Evolutionary conservation across 192 early-diverging fungal species (phyloP), one percentile per base, ranked within the genome.

Genomic region (Spinellus fusiger): DNA sequence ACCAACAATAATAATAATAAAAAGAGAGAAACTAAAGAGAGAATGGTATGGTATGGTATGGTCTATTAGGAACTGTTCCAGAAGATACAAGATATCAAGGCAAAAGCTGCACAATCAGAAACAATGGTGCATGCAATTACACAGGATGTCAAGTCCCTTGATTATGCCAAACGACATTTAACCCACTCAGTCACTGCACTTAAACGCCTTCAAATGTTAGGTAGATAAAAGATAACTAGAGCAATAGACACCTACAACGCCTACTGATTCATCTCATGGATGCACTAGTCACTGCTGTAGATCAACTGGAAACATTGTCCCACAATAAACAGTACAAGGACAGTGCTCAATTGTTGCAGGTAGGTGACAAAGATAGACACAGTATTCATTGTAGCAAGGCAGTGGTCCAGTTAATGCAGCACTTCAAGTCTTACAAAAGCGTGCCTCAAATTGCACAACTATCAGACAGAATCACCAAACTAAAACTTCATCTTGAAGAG

Each of bases 71-170:
- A 79, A 47, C 71, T 99, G 32, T 90, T 90, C 73, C 74, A 78
- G 13, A 84, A 84, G 26, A 92, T 96, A 16, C 86, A 87, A 46
- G 81, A 83, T 51, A 97, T 99, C 68, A 87, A 89, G 51, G 76
- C 85, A 49, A 90, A 93, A 68, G 92, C 96, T 16, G 77, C 83
- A 0, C 80, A 84, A 38, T 93, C 93, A 0, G 94, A 96, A 52
- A 73, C 82, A 15, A 89, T 89, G 81, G 94, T 99, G 0, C 84
- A 90, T 16, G 93, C 96, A 47, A 99, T 99, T 47, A 98, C 97
- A 12, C 82, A 88, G 56, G 97, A 99, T 62, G 97, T 99, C 62
- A 94, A 93, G 62, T 81, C 87, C 9, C 77, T 99, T 38, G 97
- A 99, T 69, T 86, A 86, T 62, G 92, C 94, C 34, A 99, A 99